Evolutionary conservation across 179 eudicot species (phyloP).

Genomic region (Silene noctiflora): DNA sequence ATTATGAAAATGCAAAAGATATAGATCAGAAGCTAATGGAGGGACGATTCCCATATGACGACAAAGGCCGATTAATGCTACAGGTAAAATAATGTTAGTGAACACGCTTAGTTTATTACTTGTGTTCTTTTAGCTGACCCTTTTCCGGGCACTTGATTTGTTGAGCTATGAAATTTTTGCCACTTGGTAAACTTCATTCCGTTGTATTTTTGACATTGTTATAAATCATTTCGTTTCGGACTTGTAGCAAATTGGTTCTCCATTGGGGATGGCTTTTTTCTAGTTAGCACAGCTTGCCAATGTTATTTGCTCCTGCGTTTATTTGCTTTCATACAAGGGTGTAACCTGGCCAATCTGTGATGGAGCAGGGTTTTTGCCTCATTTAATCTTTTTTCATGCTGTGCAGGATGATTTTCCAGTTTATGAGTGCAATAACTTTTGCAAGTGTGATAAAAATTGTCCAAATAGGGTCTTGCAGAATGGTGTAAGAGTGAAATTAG

Average conservation of each 20-base stretch:
- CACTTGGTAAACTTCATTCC: background rate
- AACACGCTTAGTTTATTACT: background rate
- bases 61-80: slow-evolving; percentile 60
- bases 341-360: too few relatives aligned
- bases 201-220: background rate
- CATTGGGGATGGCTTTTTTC: too few relatives aligned
- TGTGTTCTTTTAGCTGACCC: background rate
- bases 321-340: too few relatives aligned
- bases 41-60: slow-evolving; percentile 88
- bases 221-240: too few relatives aligned
- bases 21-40: slow-evolving; percentile 70
- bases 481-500: slow-evolving; percentile 68
- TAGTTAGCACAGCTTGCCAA: too few relatives aligned
- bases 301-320: too few relatives aligned
- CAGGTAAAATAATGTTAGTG: slow-evolving; percentile 46
- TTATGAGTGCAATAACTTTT: slow-evolving; percentile 81
- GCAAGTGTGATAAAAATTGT: slow-evolving; percentile 69
- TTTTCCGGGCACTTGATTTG: slow-evolving; percentile 5
- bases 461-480: slow-evolving; percentile 91
- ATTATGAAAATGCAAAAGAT: slow-evolving; percentile 83
- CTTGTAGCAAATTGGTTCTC: too few relatives aligned
- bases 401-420: slow-evolving; percentile 76
- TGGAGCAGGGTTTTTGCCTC: too few relatives aligned
- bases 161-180: background rate
- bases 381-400: background rate